Base-by-base conservation (phyloP, 805 yeast species). In the Lipomyces spencermartinsiae region DNA sequence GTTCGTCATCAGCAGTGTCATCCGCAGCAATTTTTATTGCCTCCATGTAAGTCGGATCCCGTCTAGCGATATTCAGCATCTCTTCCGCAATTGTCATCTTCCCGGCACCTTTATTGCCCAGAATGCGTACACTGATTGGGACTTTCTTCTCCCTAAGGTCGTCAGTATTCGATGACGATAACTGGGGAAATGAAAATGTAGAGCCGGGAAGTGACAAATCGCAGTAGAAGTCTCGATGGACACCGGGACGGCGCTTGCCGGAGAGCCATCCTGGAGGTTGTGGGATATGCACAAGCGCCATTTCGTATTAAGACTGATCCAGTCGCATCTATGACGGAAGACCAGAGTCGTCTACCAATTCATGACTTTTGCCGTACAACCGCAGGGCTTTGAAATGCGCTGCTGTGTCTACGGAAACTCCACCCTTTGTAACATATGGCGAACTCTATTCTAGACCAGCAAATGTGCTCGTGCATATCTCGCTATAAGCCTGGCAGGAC, bases 11-110 rank as follows among this genome's bases (percentile, higher is more conserved):
- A 33, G 35, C 59, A 8, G 63, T 53, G 22, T 54, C 58, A 25
- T 53, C 29, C 39, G 39, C 58, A 34, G 54, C 59, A 12, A 22
- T 57, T 34, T 4, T 10, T n/a, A 22, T 53, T 5, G 22, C 37
- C 37, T 33, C 51, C 25, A 33, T 34, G 22, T 34, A 35, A 2
- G 37, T 33, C 51, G 35, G 29, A 14, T 35, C 37, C 10, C 25
- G 14, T 12, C 31, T 49, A 12, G 25, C 10, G 16, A 61, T 57
- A 12, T 22, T 12, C 22, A 61, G 51, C 37, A 61, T 16, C 31
- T 61, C 63, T 8, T 57, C 37, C 35, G 55, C 49, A 22, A 61
- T 51, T 12, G 63, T 54, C 63, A 57, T 51, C 37, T 61, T 61
- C 8, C 63, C 63, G 22, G 51, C 37, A 19, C 58, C 54, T 22